Evolutionary conservation across 495 filamentous ascomycete species (phyloP).

Genomic region (Aspergillus funiculosus): DNA sequence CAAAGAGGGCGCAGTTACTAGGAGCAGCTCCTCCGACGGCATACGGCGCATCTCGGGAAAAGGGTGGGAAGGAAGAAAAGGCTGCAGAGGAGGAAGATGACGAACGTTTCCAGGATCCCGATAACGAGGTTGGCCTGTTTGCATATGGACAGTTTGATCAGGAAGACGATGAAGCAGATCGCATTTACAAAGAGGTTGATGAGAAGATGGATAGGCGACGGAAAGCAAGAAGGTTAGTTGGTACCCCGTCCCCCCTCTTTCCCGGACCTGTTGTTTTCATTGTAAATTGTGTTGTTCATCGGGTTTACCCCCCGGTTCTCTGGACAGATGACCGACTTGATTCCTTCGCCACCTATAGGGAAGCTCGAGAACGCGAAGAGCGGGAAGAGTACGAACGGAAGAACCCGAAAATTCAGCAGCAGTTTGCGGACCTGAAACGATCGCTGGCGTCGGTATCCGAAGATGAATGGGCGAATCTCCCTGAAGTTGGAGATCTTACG

Average conservation of each 20-base stretch:
- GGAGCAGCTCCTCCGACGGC: constrained; percentile 75
- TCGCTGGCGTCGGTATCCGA: constrained; percentile 82
- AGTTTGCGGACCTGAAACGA: constrained; percentile 94
- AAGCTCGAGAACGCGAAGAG: constrained; percentile 88
- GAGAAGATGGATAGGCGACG: constrained; percentile 91
- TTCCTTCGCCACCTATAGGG: constrained; percentile 64
- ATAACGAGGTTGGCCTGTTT: constrained; percentile 94
- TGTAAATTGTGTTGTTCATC: constrained; percentile 64
- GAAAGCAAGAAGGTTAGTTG: constrained; percentile 82
- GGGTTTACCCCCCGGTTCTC: constrained; percentile 46
- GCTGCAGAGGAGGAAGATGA: constrained; percentile 72
- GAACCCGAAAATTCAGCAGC: constrained; percentile 97
- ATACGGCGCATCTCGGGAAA: constrained; percentile 73
- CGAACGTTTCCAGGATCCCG: constrained; percentile 87
- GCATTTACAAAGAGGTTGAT: constrained; percentile 91
- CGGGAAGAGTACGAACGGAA: constrained; percentile 90
- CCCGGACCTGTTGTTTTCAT: constrained; percentile 19
- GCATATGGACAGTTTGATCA: constrained; percentile 89
- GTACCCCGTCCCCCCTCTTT: constrained; percentile 10
- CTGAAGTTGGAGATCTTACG: constrained; percentile 93
- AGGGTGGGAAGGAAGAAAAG: constrained; percentile 52
- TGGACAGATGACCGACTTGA: constrained; percentile 86
- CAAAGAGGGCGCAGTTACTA: constrained; percentile 79
- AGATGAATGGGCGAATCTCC: constrained; percentile 93
- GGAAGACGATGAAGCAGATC: constrained; percentile 94